Conservation (phyloP, 345 rosid species). For the Salix caprea region DNA sequence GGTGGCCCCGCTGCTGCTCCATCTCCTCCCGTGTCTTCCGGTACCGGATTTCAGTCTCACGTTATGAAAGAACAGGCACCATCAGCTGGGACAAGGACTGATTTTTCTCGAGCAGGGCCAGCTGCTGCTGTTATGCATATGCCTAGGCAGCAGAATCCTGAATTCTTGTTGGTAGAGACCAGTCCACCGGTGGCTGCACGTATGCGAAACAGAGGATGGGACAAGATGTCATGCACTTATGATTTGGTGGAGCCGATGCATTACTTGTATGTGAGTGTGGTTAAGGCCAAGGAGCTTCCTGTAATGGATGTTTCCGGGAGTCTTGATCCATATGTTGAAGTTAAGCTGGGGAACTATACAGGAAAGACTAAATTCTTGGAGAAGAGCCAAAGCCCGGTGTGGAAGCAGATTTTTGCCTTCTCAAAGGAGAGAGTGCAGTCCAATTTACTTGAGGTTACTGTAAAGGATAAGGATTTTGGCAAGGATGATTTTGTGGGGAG, state of each 20-base stretch:
- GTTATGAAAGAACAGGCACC: constrained; percentile 22
- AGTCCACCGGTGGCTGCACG: constrained; percentile 42
- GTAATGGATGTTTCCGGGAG: constrained; percentile 31
- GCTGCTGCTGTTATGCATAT: constrained; percentile 25
- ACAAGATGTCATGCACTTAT: constrained; percentile 24
- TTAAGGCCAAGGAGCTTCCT: constrained; percentile 32
- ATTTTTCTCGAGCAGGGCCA: constrained; percentile 32
- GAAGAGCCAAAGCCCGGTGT: constrained; percentile 25
- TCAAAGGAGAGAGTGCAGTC: constrained; percentile 30
- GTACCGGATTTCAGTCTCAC: constrained; percentile 12
- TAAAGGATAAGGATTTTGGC: constrained; percentile 27
- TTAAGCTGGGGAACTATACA: constrained; percentile 31
- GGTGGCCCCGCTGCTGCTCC: constrained; percentile 18
- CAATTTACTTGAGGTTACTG: constrained; percentile 27
- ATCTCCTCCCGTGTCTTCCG: constrained; percentile 26
- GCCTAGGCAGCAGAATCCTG: constrained; percentile 41
- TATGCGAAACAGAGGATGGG: constrained; percentile 31
- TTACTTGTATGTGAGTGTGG: constrained; percentile 28
- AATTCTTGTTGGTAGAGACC: constrained; percentile 36
- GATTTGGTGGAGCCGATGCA: constrained; percentile 34
- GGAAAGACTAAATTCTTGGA: constrained; percentile 26
- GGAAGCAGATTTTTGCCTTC: constrained; percentile 30
- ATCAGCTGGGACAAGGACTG: constrained; percentile 23
- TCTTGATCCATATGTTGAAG: constrained; percentile 33
- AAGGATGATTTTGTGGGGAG: constrained; percentile 37